These are phyloP conservation scores for Mortierella claussenii DNA, from an alignment of 192 early-diverging fungal species.

Conservation along the genomic window DNA sequence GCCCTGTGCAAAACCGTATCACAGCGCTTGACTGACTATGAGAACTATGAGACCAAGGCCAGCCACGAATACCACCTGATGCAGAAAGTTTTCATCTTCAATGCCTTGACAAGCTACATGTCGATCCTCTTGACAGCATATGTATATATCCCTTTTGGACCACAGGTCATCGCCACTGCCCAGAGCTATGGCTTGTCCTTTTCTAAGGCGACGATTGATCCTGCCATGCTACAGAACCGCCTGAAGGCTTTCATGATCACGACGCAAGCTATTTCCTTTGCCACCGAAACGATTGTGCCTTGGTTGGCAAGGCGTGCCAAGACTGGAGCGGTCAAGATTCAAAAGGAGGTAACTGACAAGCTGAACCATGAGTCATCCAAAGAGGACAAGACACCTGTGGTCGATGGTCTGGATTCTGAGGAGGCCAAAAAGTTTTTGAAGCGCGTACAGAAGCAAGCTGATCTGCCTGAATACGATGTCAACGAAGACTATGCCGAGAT, in stretches of 20 bases:
- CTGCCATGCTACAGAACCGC: constrained; percentile 64
- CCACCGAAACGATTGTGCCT: constrained; percentile 81
- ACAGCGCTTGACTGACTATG: constrained; percentile 74
- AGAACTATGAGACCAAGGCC: constrained; percentile 83
- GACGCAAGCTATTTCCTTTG: constrained; percentile 81
- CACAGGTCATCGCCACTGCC: constrained; percentile 68
- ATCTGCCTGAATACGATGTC: constrained; percentile 80
- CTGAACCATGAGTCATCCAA: constrained; percentile 11
- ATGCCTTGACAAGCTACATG: constrained; percentile 83
- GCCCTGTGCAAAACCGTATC: constrained; percentile 73
- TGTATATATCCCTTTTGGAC: constrained; percentile 87
- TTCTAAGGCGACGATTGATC: constrained; percentile 59
- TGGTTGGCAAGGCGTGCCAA: constrained; percentile 63
- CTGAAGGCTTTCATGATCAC: constrained; percentile 86
- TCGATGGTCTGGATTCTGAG: constrained; percentile 21
- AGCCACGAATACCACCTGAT: constrained; percentile 76
- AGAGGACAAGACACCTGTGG: background rate
- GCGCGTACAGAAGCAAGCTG: constrained; percentile 66
- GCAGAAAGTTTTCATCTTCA: constrained; percentile 89
- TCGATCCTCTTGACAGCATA: constrained; percentile 89
- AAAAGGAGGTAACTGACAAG: constrained; percentile 53
- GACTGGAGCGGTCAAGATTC: constrained; percentile 31
- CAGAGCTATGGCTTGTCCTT: constrained; percentile 51
- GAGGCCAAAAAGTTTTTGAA: constrained; percentile 60
- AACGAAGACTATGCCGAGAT: constrained; percentile 94